These are phyloP conservation scores for Venturia oleaginea DNA, from an alignment of 2,329 filamentous ascomycete genomes.

Conservation along the genomic window DNA sequence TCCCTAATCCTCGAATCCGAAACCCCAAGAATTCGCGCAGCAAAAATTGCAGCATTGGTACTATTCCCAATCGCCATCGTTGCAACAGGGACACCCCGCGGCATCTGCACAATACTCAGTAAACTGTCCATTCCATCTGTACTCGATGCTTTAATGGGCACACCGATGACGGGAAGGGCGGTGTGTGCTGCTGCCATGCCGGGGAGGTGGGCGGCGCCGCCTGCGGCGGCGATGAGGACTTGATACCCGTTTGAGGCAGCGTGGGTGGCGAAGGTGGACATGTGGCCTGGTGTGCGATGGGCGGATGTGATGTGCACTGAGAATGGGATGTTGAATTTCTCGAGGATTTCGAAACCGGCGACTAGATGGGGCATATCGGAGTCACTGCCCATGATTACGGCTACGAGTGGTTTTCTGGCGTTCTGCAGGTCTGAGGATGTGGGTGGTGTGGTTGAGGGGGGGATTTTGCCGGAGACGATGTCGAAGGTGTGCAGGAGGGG, in stretches of 20 bases:
- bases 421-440: slow-evolving; percentile 15
- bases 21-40: slow-evolving; percentile 34
- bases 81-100: slow-evolving; percentile 35
- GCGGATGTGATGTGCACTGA: slow-evolving; percentile 70
- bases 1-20: slow-evolving; percentile 47
- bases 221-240: slow-evolving; percentile 41
- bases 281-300: slow-evolving; percentile 41
- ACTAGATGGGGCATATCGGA: slow-evolving; percentile 63
- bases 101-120: slow-evolving; percentile 45
- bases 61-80: slow-evolving; percentile 38
- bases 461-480: slow-evolving; percentile 40
- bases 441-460: slow-evolving; percentile 37
- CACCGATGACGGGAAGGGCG: slow-evolving; percentile 40
- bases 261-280: slow-evolving; percentile 34
- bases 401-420: slow-evolving; percentile 47
- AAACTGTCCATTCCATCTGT: slow-evolving; percentile 42
- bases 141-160: slow-evolving; percentile 41
- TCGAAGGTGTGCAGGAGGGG: slow-evolving; percentile 60
- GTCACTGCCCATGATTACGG: slow-evolving; percentile 78
- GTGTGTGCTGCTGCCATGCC: slow-evolving; percentile 44
- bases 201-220: slow-evolving; percentile 42
- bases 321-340: slow-evolving; percentile 63
- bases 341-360: slow-evolving; percentile 56
- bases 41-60: slow-evolving; percentile 38
- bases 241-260: slow-evolving; percentile 30